Base-by-base conservation (phyloP, 176 grass and related monocot genomes). In the Bolboschoenus planiculmis region DNA sequence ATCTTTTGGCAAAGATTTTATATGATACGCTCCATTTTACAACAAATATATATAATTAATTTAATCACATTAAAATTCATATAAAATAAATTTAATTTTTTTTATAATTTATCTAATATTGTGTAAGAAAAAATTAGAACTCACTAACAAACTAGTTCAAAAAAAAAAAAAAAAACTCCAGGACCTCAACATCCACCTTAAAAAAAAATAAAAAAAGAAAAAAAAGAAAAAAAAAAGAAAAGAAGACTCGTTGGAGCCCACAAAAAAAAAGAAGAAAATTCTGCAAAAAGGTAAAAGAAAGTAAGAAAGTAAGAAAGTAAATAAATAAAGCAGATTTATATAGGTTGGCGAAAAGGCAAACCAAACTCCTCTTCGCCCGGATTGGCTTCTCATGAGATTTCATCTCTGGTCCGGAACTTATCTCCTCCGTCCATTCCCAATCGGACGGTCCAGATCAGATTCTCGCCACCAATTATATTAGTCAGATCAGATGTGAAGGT, bases 331-430 rank as follows among this genome's bases (percentile, higher is more conserved):
- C 23, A 82, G 60, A 46, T 82, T 34, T 7, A 46, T 7, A 46
- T 65, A 46, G 54, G 79, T 66, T 65, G 79, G 58, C 79, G 15
- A 82, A 80, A 82, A 82, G 79, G 79, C 36, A 44, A 65, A 47
- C 79, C 58, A 33, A 63, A 82, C 79, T 64, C 48, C 77, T 73
- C 18, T 15, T 39, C 20, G 16, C 7, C 35, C 27, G 48, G 55
- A 81, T 44, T 16, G 46, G 57, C 23, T 30, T 64, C 42, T 81
- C 56, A 26, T 18, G 46, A 48, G 23, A 2, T 46, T 50, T 20
- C 15, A 31, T 31, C 15, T 4, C 31, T 77, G 46, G 72, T 51
- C 26, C 42, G 44, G 5, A 5, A 7, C 0, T 50, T 8, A 76
- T 76, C 24, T 29, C 0, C 2, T 29, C 40, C 68, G 37, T 47